A percentile compares a stretch with the other conserved stretches of the same genome.
phyloP scores from a whole-genome alignment of 1,284 basidiomycete species.

The Cystobasidium sp. region DNA sequence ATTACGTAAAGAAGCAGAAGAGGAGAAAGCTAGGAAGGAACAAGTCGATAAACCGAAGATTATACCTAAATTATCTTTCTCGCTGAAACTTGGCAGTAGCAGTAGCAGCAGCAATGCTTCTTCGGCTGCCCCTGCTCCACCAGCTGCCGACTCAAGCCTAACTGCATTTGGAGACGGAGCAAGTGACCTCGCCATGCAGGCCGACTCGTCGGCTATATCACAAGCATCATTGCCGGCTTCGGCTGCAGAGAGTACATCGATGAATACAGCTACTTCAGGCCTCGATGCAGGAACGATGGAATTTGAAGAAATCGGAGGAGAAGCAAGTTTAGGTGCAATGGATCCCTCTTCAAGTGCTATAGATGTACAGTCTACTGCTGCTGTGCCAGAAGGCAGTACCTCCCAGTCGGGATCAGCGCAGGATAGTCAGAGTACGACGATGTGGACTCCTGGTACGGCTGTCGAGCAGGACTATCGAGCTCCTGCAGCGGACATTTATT shows the following conservation, averaged over 20 bases:
- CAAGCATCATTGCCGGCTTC: no score
- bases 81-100: not conserved
- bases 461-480: constrained; percentile 14
- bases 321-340: no score
- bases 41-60: constrained; percentile 8
- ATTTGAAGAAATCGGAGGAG: not conserved
- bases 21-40: not conserved
- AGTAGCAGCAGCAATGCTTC: not conserved
- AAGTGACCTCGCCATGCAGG: no score
- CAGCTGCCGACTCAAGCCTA: not conserved
- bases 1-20: not conserved
- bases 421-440: not conserved
- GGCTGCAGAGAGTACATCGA: no score
- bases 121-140: not conserved
- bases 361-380: no score
- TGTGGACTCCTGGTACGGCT: constrained; percentile 1
- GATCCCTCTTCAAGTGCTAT: no score
- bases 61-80: constrained; percentile 2
- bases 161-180: no score
- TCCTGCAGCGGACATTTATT: constrained; percentile 3
- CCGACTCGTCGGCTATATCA: no score
- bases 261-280: no score
- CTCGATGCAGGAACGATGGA: not conserved
- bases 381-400: no score
- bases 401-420: not conserved